Evolutionary conservation across 2,329 filamentous ascomycete genomes (phyloP).

Genomic region (Penicillium sp.): DNA sequence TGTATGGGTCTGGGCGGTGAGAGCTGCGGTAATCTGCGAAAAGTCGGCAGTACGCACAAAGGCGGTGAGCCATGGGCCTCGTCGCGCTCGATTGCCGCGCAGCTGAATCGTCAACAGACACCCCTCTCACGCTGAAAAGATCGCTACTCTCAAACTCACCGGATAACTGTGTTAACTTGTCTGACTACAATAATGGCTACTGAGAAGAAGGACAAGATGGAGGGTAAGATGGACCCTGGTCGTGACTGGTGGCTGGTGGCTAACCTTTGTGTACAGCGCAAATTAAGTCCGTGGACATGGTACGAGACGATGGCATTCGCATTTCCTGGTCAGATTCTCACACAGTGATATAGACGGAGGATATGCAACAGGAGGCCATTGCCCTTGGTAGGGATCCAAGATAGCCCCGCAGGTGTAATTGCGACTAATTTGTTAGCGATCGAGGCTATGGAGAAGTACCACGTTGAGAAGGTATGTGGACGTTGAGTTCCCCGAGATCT

Average conservation of each 20-base stretch:
- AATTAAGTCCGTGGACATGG: constrained; percentile 98
- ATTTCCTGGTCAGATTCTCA: constrained; percentile 12
- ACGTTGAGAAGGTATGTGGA: constrained; percentile 61
- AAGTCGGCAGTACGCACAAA: constrained; percentile 11
- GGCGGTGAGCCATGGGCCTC: constrained; percentile 12
- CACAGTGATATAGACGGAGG: constrained; percentile 66
- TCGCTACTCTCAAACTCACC: neutral
- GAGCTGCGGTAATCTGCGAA: constrained; percentile 2
- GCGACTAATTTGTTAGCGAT: constrained; percentile 51
- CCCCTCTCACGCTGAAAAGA: constrained; percentile 2
- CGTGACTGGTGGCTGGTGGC: constrained; percentile 3
- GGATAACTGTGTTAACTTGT: neutral
- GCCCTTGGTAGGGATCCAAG: constrained; percentile 71
- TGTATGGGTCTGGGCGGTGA: constrained; percentile 36
- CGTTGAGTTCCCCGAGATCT: neutral
- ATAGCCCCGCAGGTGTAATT: constrained; percentile 1
- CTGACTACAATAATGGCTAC: constrained; percentile 38
- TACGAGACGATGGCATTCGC: constrained; percentile 44
- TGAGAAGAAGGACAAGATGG: constrained; percentile 67
- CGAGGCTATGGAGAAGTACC: constrained; percentile 67
- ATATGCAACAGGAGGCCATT: constrained; percentile 94
- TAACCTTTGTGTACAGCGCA: constrained; percentile 59
- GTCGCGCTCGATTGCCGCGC: constrained; percentile 14
- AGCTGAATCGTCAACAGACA: neutral
- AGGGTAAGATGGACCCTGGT: constrained; percentile 52